Base-by-base conservation (phyloP, 1,284 basidiomycete species). In the Sporisorium sorghi region DNA sequence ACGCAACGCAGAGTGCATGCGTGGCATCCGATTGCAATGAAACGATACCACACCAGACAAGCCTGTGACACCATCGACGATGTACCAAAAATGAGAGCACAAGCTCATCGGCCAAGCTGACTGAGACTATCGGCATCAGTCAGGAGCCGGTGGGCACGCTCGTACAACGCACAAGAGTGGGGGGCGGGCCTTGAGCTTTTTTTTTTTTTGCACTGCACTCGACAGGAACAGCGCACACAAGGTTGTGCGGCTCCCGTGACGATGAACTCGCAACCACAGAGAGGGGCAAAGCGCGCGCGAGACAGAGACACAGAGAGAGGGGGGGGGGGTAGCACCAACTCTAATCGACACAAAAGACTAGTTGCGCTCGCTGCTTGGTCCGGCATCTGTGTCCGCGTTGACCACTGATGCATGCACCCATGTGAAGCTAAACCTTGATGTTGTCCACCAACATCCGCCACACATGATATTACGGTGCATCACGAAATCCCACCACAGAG, bases 361-460 rank as follows among this genome's bases (percentile, higher is more conserved):
- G n/a, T n/a, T n/a, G n/a, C n/a, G n/a, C n/a, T n/a, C n/a, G n/a
- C n/a, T n/a, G n/a, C n/a, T 37, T 23, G 30, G 24, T 2, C 26
- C 63, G 52, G 63, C 48, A 21, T 60, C 44, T 61, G 64, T 52
- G 43, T 30, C 54, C 55, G 55, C 49, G n/a, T 61, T 58, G 58
- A 43, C 35, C 15, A 50, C 21, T 11, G 43, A 17, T 49, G 32
- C 37, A 52, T 53, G 44, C 49, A 52, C 15, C 10, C 39, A 48
- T 32, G 21, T 42, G 48, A 58, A 47, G 42, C 14, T 37, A 63
- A 70, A 64, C 67, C 57, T 64, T 70, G 61, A 56, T 56, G 56
- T 70, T 59, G 57, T 32, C n/a, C 33, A 40, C 42, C 60, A 62
- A 58, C 59, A 40, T 15, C 51, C 48, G 44, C 44, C 26, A 52